Evolutionary conservation across 2,329 filamentous ascomycete species (phyloP).

Genomic region (Aspergillus tamarii): DNA sequence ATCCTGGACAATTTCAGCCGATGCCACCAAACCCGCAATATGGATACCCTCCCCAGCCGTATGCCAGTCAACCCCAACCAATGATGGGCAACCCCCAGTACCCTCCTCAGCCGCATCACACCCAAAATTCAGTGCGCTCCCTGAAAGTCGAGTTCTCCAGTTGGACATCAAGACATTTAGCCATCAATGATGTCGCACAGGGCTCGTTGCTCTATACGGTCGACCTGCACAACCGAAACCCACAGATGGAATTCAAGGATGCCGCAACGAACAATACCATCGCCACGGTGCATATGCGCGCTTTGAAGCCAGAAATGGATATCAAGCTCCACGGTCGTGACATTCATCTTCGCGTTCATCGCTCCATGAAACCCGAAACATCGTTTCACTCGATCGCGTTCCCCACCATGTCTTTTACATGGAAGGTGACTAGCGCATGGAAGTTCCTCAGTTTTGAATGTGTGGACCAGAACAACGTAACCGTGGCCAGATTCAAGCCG

Average conservation of each 20-base stretch:
- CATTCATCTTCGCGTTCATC: not conserved
- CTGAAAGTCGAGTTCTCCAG: conserved; percentile 16
- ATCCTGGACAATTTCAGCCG: not conserved
- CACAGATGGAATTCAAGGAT: conserved; percentile 18
- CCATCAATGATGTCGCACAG: conserved; percentile 9
- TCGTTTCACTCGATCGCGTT: conserved; percentile 4
- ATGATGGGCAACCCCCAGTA: not conserved
- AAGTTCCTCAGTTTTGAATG: conserved; percentile 15
- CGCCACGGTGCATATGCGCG: not conserved
- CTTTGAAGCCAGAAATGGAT: not conserved
- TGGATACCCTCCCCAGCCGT: not conserved
- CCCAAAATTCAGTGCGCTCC: not conserved
- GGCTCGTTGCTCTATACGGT: conserved; percentile 11
- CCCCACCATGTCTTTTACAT: not conserved
- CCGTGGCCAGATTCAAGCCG: conserved; percentile 11
- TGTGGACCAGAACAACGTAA: conserved; percentile 7
- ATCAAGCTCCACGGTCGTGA: conserved; percentile 1
- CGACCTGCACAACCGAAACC: conserved; percentile 16
- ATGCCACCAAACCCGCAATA: not conserved
- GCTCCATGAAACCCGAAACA: conserved; percentile 8
- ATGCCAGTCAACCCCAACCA: not conserved
- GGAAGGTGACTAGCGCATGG: conserved; percentile 9
- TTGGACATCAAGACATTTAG: conserved; percentile 11
- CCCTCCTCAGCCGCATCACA: not conserved
- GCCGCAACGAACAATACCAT: not conserved